A percentile compares a stretch with the other conserved stretches of the same genome.
Evolutionary conservation across 2,329 filamentous ascomycete genomes (phyloP).

Genomic region (Pseudopithomyces maydicus): DNA sequence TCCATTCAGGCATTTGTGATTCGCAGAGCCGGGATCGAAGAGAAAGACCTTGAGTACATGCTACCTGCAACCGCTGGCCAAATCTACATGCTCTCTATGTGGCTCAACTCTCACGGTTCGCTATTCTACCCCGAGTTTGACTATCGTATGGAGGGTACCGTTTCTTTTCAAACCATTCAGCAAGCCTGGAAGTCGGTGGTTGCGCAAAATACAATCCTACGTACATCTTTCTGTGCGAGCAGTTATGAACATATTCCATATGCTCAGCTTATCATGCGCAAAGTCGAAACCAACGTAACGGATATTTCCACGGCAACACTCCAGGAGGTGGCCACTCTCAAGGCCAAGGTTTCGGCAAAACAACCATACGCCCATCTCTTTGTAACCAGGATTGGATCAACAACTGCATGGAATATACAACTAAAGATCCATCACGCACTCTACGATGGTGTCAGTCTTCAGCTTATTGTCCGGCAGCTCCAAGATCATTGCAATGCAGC

Average conservation of each 20-base stretch:
- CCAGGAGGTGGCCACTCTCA: conserved; percentile 1
- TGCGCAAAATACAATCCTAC: conserved; percentile 64
- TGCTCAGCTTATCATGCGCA: conserved; percentile 65
- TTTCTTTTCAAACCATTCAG: conserved; percentile 52
- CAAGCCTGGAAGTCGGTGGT: conserved; percentile 67
- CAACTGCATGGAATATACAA: conserved; percentile 41
- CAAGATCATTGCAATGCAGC: conserved; percentile 48
- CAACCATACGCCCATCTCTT: conserved; percentile 46
- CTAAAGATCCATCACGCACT: conserved; percentile 79
- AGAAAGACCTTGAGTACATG: conserved; percentile 58
- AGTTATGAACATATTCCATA: conserved; percentile 56
- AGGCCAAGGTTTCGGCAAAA: background rate
- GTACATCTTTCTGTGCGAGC: conserved; percentile 68
- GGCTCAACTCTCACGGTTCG: conserved; percentile 68
- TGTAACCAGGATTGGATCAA: conserved; percentile 28
- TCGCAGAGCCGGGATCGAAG: conserved; percentile 46
- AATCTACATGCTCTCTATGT: conserved; percentile 77
- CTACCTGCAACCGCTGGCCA: conserved; percentile 79
- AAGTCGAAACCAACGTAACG: conserved; percentile 41
- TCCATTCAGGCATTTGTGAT: conserved; percentile 52
- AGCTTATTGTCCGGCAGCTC: conserved; percentile 63
- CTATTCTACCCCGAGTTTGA: conserved; percentile 77
- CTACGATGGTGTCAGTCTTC: conserved; percentile 84
- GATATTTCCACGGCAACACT: conserved; percentile 22
- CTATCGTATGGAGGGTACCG: conserved; percentile 57